Conservation (phyloP, 805 yeast species). For the Ogataea henricii region DNA sequence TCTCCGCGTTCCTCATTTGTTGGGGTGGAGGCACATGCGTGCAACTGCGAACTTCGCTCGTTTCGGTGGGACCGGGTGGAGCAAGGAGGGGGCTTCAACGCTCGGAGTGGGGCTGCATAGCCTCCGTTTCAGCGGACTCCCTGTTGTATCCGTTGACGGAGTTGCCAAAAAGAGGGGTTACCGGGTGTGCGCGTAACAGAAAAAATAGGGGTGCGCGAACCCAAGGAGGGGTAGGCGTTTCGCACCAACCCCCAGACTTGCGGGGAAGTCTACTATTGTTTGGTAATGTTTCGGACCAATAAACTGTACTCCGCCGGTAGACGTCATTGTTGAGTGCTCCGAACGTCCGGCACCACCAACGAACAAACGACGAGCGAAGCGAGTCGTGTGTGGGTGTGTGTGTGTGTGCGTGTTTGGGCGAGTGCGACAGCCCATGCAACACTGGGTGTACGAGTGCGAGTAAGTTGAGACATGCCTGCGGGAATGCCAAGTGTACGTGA, state of each 20-base stretch:
- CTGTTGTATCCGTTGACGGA: not conserved
- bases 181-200: not conserved
- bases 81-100: not conserved
- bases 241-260: constrained; percentile 1
- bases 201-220: constrained; percentile 1
- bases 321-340: not conserved
- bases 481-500: too few species aligned
- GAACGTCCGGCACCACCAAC: not conserved
- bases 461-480: too few species aligned
- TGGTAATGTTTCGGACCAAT: not conserved
- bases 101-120: constrained; percentile 5
- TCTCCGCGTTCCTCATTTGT: too few species aligned
- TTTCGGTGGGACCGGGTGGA: too few species aligned
- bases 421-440: too few species aligned
- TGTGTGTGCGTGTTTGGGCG: not conserved
- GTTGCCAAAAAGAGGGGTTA: constrained; percentile 5
- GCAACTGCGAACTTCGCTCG: too few species aligned
- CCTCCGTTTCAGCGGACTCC: constrained; percentile 10
- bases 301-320: not conserved
- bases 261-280: constrained; percentile 1
- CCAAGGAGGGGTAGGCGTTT: not conserved
- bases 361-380: not conserved
- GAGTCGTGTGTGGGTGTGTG: not conserved
- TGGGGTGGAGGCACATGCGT: too few species aligned
- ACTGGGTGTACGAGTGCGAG: too few species aligned